phyloP scores from a whole-genome alignment of 768 basidiomycete genomes.

The Infundibulicybe gibba region DNA sequence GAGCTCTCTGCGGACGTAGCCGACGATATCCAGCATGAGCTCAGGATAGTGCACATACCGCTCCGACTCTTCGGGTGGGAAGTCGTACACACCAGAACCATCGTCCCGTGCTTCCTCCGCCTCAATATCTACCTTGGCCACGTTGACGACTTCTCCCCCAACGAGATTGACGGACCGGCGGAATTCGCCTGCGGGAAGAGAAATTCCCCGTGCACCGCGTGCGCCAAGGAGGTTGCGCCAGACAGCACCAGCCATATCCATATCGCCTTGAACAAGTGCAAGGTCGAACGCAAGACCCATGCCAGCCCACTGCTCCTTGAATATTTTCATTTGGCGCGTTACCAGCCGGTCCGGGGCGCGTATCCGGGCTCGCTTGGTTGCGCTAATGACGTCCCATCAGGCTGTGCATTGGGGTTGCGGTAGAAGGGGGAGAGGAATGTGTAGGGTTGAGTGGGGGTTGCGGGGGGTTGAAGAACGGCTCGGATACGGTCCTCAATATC shows the following conservation, averaged over 20 bases:
- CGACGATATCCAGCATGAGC: slow-evolving; percentile 66
- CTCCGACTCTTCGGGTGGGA: slow-evolving; percentile 51
- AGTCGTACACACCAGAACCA: slow-evolving; percentile 71
- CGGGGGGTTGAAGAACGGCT: slow-evolving; percentile 63
- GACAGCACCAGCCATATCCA: slow-evolving; percentile 79
- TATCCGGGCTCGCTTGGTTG: slow-evolving; percentile 18
- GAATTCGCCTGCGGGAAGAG: slow-evolving; percentile 27
- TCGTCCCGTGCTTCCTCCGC: slow-evolving; percentile 63
- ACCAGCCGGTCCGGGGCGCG: slow-evolving; percentile 77
- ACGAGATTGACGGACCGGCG: slow-evolving; percentile 69
- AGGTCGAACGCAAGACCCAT: slow-evolving; percentile 77
- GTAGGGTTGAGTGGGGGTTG: slow-evolving; percentile 35
- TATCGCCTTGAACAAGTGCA: slow-evolving; percentile 70
- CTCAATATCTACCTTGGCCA: slow-evolving; percentile 53
- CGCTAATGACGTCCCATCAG: slow-evolving; percentile 8
- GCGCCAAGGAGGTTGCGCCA: slow-evolving; percentile 93
- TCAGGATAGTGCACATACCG: slow-evolving; percentile 73
- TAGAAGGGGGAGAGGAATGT: slow-evolving; percentile 43
- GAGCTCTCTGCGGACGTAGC: slow-evolving; percentile 71
- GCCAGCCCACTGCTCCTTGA: slow-evolving; percentile 91
- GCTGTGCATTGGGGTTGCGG: slow-evolving; percentile 36
- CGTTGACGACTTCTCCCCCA: slow-evolving; percentile 59
- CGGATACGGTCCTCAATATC: slow-evolving; percentile 91
- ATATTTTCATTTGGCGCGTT: slow-evolving; percentile 84
- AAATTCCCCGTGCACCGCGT: slow-evolving; percentile 72